Evolutionary conservation across 306 rosid genomes (phyloP).

Genomic region (Sicyos baderoa): DNA sequence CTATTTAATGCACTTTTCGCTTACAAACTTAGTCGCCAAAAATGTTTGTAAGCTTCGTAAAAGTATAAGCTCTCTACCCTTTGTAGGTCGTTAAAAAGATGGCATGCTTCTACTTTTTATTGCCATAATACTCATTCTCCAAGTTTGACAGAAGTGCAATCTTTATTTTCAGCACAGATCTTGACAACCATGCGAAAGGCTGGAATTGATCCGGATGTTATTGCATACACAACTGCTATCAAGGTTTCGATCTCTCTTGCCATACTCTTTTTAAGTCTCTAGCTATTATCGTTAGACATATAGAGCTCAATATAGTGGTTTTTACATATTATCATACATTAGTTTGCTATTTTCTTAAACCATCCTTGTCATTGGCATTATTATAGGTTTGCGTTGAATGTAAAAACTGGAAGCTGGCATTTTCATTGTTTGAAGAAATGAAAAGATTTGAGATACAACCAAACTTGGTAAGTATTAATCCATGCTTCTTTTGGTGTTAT

Average conservation of each 20-base stretch:
- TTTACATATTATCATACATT: neutral
- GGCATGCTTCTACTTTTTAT: neutral
- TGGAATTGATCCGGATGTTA: constrained; percentile 76
- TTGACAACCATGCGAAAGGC: constrained; percentile 55
- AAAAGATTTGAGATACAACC: constrained; percentile 59
- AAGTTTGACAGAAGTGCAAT: constrained; percentile 14
- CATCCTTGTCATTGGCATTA: constrained; percentile 30
- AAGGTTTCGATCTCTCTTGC: constrained; percentile 40
- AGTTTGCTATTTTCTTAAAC: constrained; percentile 14
- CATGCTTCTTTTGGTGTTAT: neutral
- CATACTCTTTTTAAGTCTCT: constrained; percentile 7
- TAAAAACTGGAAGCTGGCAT: constrained; percentile 51
- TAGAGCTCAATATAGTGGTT: neutral
- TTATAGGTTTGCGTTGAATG: constrained; percentile 69
- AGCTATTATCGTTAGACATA: neutral
- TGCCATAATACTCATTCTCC: neutral
- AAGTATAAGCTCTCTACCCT: neutral
- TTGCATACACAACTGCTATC: constrained; percentile 76
- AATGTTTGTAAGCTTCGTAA: neutral
- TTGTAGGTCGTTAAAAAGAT: neutral
- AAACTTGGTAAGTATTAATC: constrained; percentile 51
- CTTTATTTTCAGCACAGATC: constrained; percentile 49
- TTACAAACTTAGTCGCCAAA: neutral
- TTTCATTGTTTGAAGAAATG: constrained; percentile 67
- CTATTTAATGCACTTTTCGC: neutral